A percentile compares a stretch with the other conserved stretches of the same genome.
These are phyloP conservation scores for Mikania micrantha DNA, from an alignment of 129 eudicot species.

Conservation along the genomic window DNA sequence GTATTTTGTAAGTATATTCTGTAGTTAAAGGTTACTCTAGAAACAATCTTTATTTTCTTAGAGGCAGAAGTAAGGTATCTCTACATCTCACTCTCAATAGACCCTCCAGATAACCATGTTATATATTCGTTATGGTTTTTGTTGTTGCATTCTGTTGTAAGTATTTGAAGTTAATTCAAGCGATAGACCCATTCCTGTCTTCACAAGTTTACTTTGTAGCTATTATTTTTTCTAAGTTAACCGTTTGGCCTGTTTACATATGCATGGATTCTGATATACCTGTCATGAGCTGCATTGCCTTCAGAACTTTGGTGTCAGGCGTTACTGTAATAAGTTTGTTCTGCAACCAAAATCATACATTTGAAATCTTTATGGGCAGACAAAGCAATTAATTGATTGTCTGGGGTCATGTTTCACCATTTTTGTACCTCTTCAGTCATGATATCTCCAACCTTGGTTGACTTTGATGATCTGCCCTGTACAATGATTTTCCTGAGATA, in stretches of 20 bases:
- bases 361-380: not conserved
- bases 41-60: too few relatives aligned
- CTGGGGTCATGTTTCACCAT: not conserved
- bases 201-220: too few relatives aligned
- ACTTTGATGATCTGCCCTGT: constrained; percentile 98
- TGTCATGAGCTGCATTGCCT: constrained; percentile 99
- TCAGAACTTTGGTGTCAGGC: constrained; percentile 93
- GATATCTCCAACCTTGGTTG: constrained; percentile 97
- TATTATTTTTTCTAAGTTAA: not conserved
- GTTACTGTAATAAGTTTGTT: constrained; percentile 98
- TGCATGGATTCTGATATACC: constrained; percentile 33
- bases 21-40: too few relatives aligned
- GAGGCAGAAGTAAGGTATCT: too few relatives aligned
- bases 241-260: not conserved
- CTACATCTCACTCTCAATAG: too few relatives aligned
- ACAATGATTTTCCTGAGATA: constrained; percentile 97
- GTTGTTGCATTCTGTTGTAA: too few relatives aligned
- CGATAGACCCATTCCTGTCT: not conserved
- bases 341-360: constrained; percentile 40
- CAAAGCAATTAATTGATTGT: not conserved
- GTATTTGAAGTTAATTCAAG: too few relatives aligned
- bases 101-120: too few relatives aligned
- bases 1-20: too few relatives aligned
- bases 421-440: constrained; percentile 96
- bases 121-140: too few relatives aligned